Evolutionary conservation across 2,329 filamentous ascomycete species (phyloP).

Genomic region (Penicillium italicum): DNA sequence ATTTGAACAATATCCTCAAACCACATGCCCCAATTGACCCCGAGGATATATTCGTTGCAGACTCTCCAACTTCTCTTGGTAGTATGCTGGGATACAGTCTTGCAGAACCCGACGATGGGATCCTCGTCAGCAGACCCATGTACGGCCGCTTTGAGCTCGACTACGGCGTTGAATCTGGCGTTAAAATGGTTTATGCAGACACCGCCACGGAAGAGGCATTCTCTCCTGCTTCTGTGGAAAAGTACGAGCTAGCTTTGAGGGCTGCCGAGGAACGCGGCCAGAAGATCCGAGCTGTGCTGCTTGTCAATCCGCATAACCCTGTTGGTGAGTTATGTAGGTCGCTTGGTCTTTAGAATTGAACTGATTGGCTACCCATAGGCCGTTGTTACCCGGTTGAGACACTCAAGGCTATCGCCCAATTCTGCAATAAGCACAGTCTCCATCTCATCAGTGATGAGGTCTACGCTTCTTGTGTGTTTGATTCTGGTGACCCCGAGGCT

Average conservation of each 20-base stretch:
- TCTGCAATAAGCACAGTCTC: constrained; percentile 49
- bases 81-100: constrained; percentile 45
- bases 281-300: constrained; percentile 40
- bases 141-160: constrained; percentile 51
- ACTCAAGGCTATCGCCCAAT: constrained; percentile 45
- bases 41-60: constrained; percentile 41
- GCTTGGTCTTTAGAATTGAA: neutral
- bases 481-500: constrained; percentile 33
- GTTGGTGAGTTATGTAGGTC: constrained; percentile 26
- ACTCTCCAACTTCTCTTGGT: constrained; percentile 42
- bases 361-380: constrained; percentile 19
- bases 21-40: constrained; percentile 34
- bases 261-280: constrained; percentile 32
- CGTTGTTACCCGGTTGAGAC: constrained; percentile 46
- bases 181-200: constrained; percentile 40
- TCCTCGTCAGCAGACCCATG: constrained; percentile 46
- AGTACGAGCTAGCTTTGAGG: constrained; percentile 40
- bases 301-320: constrained; percentile 48
- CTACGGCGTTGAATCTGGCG: constrained; percentile 44
- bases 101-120: constrained; percentile 45
- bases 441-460: constrained; percentile 58
- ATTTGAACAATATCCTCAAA: constrained; percentile 43
- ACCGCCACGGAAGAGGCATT: constrained; percentile 42
- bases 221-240: constrained; percentile 25
- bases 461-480: constrained; percentile 53